phyloP scores from a whole-genome alignment of 768 basidiomycete species.

The Botryobasidium botryosum region DNA sequence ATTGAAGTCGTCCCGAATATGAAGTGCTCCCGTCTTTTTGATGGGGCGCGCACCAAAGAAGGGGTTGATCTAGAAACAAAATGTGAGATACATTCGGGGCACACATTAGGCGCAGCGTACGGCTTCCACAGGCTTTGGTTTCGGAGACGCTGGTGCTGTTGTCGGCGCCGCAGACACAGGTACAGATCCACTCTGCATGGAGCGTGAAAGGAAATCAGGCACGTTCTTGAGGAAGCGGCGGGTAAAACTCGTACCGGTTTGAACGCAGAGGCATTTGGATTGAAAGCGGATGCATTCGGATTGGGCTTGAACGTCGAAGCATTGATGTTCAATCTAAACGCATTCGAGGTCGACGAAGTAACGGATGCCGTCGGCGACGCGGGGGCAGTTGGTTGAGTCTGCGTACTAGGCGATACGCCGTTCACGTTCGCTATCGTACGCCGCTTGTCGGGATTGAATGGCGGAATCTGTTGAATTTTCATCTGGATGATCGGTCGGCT shows the following conservation, averaged over 20 bases:
- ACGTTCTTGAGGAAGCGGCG: background rate
- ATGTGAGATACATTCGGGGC: too few relatives aligned
- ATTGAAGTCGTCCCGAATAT: conserved; percentile 94
- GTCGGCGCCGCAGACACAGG: too few relatives aligned
- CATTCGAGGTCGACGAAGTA: conserved; percentile 21
- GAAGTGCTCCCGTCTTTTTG: conserved; percentile 59
- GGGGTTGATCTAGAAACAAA: conserved; percentile 48
- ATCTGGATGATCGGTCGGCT: conserved; percentile 31
- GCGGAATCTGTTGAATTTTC: conserved; percentile 80
- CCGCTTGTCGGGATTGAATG: conserved; percentile 55
- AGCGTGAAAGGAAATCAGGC: too few relatives aligned
- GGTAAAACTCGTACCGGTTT: background rate
- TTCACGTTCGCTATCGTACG: conserved; percentile 17
- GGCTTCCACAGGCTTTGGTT: conserved; percentile 4
- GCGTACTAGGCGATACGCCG: conserved; percentile 14
- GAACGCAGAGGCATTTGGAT: conserved; percentile 29
- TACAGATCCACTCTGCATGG: too few relatives aligned
- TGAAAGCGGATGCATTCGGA: conserved; percentile 60
- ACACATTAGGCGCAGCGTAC: background rate
- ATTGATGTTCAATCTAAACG: conserved; percentile 64
- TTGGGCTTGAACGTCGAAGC: conserved; percentile 87
- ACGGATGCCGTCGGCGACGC: conserved; percentile 31
- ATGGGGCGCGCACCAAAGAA: conserved; percentile 69
- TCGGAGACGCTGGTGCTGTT: conserved; percentile 5
- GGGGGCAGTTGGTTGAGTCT: conserved; percentile 21